phyloP scores from a whole-genome alignment of 192 early-diverging fungal species.

The Umbelopsis vinacea region DNA sequence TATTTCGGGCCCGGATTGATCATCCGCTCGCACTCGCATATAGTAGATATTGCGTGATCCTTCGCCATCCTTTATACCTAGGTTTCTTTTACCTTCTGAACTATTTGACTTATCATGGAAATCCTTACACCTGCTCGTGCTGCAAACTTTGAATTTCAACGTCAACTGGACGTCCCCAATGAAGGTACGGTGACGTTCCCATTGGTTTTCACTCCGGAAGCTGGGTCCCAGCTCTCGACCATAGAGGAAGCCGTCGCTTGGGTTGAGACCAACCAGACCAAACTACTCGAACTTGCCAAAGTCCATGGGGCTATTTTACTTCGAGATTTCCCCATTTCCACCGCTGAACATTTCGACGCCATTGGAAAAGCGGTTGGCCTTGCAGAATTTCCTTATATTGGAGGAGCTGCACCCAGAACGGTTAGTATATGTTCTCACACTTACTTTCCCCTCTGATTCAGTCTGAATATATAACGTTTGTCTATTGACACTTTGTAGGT shows the following conservation, averaged over 20 bases:
- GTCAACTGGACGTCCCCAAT: background rate
- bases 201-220: background rate
- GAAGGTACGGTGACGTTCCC: constrained; percentile 4
- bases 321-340: constrained; percentile 37
- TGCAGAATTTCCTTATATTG: constrained; percentile 40
- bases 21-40: background rate
- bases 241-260: background rate
- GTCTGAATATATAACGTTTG: too few relatives aligned
- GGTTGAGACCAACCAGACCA: background rate
- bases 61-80: background rate
- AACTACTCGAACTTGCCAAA: constrained; percentile 20
- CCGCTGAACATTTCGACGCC: constrained; percentile 36
- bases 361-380: constrained; percentile 43
- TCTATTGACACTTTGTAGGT: background rate
- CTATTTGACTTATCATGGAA: background rate
- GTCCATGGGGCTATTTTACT: constrained; percentile 40
- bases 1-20: too few relatives aligned
- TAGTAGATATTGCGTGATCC: too few relatives aligned
- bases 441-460: background rate
- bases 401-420: constrained; percentile 38
- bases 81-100: background rate
- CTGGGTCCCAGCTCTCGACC: background rate
- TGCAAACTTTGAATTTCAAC: constrained; percentile 1
- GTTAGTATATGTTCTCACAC: background rate
- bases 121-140: background rate